Percentiles rank a stretch among this genome's conserved stretches.
Conservation (phyloP, 495 filamentous ascomycete species). For the Penicillium pancosmium region DNA sequence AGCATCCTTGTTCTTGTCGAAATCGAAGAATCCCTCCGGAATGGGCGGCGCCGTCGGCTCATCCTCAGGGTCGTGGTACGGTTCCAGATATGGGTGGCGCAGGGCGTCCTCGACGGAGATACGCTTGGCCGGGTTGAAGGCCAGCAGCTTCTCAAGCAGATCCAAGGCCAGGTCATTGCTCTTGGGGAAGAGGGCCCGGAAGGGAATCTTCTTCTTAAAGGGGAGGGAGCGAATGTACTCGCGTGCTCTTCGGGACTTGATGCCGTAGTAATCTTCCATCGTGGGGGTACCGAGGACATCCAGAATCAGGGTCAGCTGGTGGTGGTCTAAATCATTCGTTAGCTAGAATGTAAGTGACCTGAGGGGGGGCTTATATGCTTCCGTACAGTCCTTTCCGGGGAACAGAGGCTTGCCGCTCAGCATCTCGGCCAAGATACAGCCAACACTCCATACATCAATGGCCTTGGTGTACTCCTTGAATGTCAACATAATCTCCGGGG, state of each 20-base stretch:
- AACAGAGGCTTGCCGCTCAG: conserved; percentile 97
- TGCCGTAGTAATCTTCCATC: conserved; percentile 99
- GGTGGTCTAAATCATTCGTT: conserved; percentile 69
- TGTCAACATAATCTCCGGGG: conserved; percentile 99
- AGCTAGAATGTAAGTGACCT: background rate
- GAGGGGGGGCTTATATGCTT: background rate
- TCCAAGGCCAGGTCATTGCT: conserved; percentile 92
- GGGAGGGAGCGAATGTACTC: conserved; percentile 99
- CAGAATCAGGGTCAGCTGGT: conserved; percentile 96
- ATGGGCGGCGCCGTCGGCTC: conserved; percentile 97
- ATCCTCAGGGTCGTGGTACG: conserved; percentile 98
- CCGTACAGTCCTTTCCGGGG: conserved; percentile 94
- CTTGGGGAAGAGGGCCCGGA: conserved; percentile 96
- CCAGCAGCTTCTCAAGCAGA: conserved; percentile 90
- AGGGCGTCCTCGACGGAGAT: conserved; percentile 97
- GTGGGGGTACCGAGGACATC: conserved; percentile 98
- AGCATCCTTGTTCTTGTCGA: conserved; percentile 99
- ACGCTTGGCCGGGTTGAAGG: conserved; percentile 98
- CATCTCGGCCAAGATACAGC: conserved; percentile 99
- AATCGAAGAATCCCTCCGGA: conserved; percentile 98
- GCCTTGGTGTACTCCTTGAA: conserved; percentile 99
- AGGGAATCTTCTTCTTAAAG: conserved; percentile 99
- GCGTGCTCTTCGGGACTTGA: conserved; percentile 95
- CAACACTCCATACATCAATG: conserved; percentile 99
- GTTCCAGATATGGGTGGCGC: conserved; percentile 96